A percentile compares a stretch with the other conserved stretches of the same genome.
Conservation (phyloP, 2,329 filamentous ascomycete genomes). For the Gremmenia infestans region DNA sequence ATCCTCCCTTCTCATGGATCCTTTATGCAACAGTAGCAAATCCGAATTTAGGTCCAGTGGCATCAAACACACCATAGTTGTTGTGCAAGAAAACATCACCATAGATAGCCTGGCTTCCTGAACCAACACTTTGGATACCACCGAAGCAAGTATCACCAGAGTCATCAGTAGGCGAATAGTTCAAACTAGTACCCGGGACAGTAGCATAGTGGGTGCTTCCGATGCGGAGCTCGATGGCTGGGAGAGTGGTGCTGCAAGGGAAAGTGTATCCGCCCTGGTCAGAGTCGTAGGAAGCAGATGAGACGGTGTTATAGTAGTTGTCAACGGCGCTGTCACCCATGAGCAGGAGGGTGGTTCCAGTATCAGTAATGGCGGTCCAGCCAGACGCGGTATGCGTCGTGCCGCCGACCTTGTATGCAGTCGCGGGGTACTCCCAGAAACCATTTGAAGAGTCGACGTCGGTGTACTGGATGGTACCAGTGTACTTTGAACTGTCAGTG, state of each 20-base stretch:
- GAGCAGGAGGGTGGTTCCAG: slow-evolving; percentile 38
- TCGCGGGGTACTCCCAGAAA: slow-evolving; percentile 52
- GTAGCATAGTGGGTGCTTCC: slow-evolving; percentile 28
- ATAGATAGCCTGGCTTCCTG: slow-evolving; percentile 27
- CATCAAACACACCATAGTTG: slow-evolving; percentile 28
- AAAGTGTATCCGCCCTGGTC: slow-evolving; percentile 33
- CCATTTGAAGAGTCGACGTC: slow-evolving; percentile 41
- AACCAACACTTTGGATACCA: slow-evolving; percentile 31
- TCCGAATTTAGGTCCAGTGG: slow-evolving; percentile 24
- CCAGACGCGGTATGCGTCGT: slow-evolving; percentile 40
- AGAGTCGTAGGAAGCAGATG: slow-evolving; percentile 27
- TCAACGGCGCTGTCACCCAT: slow-evolving; percentile 31
- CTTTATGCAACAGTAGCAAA: slow-evolving; percentile 24
- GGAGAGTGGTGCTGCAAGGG: slow-evolving; percentile 32
- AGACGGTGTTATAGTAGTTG: slow-evolving; percentile 34
- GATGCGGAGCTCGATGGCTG: slow-evolving; percentile 32
- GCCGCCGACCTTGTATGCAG: slow-evolving; percentile 41
- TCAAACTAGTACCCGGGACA: slow-evolving; percentile 33
- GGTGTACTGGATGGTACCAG: slow-evolving; percentile 46
- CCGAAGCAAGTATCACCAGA: slow-evolving; percentile 32
- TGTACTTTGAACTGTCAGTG: slow-evolving; percentile 48
- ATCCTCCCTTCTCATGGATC: neutral
- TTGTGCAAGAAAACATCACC: slow-evolving; percentile 32
- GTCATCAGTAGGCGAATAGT: slow-evolving; percentile 26
- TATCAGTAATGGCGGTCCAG: slow-evolving; percentile 34